Base-by-base conservation (phyloP, 2,329 filamentous ascomycete genomes). In the Alternaria brassicicola region DNA sequence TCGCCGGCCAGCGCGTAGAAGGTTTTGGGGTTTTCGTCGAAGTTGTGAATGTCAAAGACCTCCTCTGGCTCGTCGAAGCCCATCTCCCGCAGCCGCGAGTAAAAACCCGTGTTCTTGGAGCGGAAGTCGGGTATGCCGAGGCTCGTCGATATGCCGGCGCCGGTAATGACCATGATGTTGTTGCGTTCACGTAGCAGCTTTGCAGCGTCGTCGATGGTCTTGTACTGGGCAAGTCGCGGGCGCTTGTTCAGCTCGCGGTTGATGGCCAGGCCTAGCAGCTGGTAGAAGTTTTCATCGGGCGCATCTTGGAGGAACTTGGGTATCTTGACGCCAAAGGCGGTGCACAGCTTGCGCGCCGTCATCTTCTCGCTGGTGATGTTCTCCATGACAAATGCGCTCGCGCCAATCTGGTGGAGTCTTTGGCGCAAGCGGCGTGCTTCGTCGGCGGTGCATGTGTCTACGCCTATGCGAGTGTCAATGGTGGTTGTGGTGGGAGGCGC, bases 81-180 rank as follows among this genome's bases (percentile, higher is more conserved):
- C 59, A 95, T 85, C 70, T 92, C 87, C 67, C 86, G 88, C 50
- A 98, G 83, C 73, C 93, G 89, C 43, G 92, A 89, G 79, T 98
- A 98, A 55, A 98, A 89, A 48, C 94, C 94, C 1, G 89, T 96
- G 71, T 92, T 90, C 77, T 95, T 95, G 51, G 93, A 97, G 65
- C 95, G 89, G 74, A 99, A 99, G 77, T 99, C 95, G 4, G 95
- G 95, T 59, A 99, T 98, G 61, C 95, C 95, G 19, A 99, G 87
- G 50, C 92, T 97, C 1, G 95, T 99, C 25, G 93, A 97, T 67
- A 99, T 98, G 66, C 95, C 95, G 17, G 95, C 95, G 50, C 95
- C 95, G 1, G 95, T 98, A 66, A 99, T 86, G 64, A 98, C 90
- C 71, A 99, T 87, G 76, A 99, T 93, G 76, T 97, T 96, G 66